These are phyloP conservation scores for Neonectria magnoliae DNA, from an alignment of 2,329 filamentous ascomycete genomes.

Conservation along the genomic window DNA sequence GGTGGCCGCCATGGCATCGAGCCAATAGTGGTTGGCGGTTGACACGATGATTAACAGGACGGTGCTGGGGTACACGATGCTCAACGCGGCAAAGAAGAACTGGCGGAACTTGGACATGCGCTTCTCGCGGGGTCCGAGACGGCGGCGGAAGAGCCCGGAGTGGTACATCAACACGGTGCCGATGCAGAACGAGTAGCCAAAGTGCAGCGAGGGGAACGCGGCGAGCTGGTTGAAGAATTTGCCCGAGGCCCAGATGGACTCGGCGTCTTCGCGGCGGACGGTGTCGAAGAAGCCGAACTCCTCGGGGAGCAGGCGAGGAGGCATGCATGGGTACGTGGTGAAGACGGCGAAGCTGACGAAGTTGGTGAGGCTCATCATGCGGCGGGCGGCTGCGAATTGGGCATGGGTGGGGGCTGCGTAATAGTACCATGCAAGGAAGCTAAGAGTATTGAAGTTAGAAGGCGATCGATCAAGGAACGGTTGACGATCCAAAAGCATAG, in stretches of 20 bases:
- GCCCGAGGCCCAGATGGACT: conserved; percentile 71
- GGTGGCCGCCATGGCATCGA: conserved; percentile 73
- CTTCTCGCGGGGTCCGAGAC: conserved; percentile 43
- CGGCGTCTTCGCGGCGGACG: conserved; percentile 55
- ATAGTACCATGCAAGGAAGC: conserved; percentile 73
- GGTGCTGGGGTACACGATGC: conserved; percentile 62
- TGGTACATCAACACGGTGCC: conserved; percentile 64
- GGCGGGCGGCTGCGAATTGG: conserved; percentile 50
- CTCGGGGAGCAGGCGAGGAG: conserved; percentile 63
- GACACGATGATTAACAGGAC: conserved; percentile 68
- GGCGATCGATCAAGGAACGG: not conserved
- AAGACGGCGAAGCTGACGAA: conserved; percentile 65
- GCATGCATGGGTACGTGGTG: conserved; percentile 66
- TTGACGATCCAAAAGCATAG: conserved; percentile 20
- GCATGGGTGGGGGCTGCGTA: conserved; percentile 58
- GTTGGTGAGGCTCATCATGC: conserved; percentile 63
- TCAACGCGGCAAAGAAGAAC: conserved; percentile 47
- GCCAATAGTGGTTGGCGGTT: conserved; percentile 71
- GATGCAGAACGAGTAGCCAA: conserved; percentile 65
- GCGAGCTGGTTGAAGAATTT: conserved; percentile 68
- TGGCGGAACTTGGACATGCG: conserved; percentile 43
- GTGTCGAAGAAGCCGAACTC: conserved; percentile 68
- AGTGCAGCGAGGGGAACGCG: conserved; percentile 67
- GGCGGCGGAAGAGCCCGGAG: conserved; percentile 56
- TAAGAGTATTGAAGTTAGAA: conserved; percentile 36